These are phyloP conservation scores for Taphrina populina DNA, from an alignment of 1,139 yeast genomes.

Conservation along the genomic window DNA sequence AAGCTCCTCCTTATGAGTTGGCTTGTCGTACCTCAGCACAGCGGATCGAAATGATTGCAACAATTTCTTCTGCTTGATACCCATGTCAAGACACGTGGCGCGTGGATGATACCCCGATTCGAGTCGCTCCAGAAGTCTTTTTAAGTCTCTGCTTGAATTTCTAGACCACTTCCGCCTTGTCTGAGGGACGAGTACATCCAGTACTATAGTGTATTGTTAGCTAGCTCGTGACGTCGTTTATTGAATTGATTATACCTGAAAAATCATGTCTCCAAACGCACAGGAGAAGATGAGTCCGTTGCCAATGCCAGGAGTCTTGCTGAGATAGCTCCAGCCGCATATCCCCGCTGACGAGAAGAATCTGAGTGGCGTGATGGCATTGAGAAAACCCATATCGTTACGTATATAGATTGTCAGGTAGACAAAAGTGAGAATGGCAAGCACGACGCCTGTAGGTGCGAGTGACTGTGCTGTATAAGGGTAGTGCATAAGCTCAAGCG, in stretches of 20 bases:
- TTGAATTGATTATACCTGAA: slow-evolving; percentile 1
- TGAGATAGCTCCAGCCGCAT: slow-evolving; percentile 27
- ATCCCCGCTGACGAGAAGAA: slow-evolving; percentile 8
- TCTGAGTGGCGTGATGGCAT: slow-evolving; percentile 20
- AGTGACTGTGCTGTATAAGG: slow-evolving; percentile 25
- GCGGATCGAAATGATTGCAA: no score
- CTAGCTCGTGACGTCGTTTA: neutral
- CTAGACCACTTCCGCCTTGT: slow-evolving; percentile 9
- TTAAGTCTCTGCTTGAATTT: no score
- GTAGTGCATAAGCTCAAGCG: slow-evolving; percentile 19
- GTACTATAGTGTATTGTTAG: slow-evolving; percentile 3
- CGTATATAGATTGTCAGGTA: slow-evolving; percentile 22
- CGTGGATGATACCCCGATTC: no score
- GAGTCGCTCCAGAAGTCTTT: no score
- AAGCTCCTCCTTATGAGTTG: no score
- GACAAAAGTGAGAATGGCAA: slow-evolving; percentile 14
- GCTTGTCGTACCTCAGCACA: no score
- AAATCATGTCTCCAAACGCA: slow-evolving; percentile 25
- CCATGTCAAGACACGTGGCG: no score
- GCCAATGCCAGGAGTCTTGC: slow-evolving; percentile 9
- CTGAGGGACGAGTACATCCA: slow-evolving; percentile 19
- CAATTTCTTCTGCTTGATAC: no score
- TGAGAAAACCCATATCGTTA: slow-evolving; percentile 22
- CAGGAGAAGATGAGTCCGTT: slow-evolving; percentile 21
- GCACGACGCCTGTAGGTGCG: slow-evolving; percentile 17